Conservation (phyloP, 345 rosid species). For the Ailanthus altissimus region DNA sequence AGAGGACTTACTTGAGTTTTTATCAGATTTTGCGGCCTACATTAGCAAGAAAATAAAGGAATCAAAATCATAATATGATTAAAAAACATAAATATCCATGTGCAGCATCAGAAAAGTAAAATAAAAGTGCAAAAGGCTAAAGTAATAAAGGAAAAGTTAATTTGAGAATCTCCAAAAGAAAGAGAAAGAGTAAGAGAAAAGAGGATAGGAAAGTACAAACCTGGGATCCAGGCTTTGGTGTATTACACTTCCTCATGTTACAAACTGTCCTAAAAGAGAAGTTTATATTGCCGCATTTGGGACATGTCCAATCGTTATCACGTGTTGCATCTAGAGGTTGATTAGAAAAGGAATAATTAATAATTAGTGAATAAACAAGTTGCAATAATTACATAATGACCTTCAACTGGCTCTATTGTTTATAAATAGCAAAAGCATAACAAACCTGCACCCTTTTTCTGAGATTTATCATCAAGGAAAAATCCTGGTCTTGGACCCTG, state of each 20-base stretch:
- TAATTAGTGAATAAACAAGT: background rate
- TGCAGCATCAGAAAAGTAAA: background rate
- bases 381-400: background rate
- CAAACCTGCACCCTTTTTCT: slow-evolving; percentile 60
- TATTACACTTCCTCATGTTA: slow-evolving; percentile 99
- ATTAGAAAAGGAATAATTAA: slow-evolving; percentile 14
- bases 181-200: background rate
- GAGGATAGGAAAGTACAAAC: slow-evolving; percentile 42
- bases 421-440: slow-evolving; percentile 10
- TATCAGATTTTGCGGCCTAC: slow-evolving; percentile 78
- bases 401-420: background rate
- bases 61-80: background rate
- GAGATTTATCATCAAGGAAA: slow-evolving; percentile 76
- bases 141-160: background rate
- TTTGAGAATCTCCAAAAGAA: background rate
- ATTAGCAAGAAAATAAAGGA: slow-evolving; percentile 31
- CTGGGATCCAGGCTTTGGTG: slow-evolving; percentile 96
- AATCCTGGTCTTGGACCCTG: slow-evolving; percentile 91
- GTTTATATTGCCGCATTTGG: slow-evolving; percentile 94
- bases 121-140: background rate
- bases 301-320: slow-evolving; percentile 98
- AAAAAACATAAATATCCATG: background rate
- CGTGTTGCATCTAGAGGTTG: slow-evolving; percentile 61
- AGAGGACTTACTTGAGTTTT: slow-evolving; percentile 68
- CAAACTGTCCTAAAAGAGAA: slow-evolving; percentile 93